Conservation (phyloP, 179 eudicot species). For the Drosera spatulata region DNA sequence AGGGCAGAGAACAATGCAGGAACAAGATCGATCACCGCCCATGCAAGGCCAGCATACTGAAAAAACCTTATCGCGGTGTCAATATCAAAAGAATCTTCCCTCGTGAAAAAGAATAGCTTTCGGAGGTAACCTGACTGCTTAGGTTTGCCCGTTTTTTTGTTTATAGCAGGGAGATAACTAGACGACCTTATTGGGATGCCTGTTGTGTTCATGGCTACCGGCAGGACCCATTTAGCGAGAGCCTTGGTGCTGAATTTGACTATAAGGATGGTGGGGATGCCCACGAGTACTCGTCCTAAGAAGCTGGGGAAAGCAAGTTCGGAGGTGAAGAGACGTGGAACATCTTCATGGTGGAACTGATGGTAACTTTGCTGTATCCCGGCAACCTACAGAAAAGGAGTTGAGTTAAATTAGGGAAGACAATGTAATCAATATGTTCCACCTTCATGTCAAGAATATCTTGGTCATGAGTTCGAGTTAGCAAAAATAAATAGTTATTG, state of each 20-base stretch:
- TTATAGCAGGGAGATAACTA: slow-evolving; percentile 53
- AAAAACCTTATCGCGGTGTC: slow-evolving; percentile 87
- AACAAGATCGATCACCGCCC: slow-evolving; percentile 96
- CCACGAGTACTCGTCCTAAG: slow-evolving; percentile 57
- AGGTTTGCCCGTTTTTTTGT: slow-evolving; percentile 28
- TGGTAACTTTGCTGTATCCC: slow-evolving; percentile 82
- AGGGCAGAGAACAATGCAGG: slow-evolving; percentile 68
- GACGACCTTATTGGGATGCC: slow-evolving; percentile 75
- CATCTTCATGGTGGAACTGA: slow-evolving; percentile 75
- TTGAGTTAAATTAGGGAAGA: too few species aligned
- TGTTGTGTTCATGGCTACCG: slow-evolving; percentile 54
- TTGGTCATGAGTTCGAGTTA: too few species aligned
- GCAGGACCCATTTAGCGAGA: slow-evolving; percentile 83
- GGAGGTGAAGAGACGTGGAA: slow-evolving; percentile 57
- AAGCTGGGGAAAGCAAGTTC: slow-evolving; percentile 46
- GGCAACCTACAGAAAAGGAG: slow-evolving; percentile 35
- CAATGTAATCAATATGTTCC: too few species aligned
- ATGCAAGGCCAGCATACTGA: slow-evolving; percentile 91
- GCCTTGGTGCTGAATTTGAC: slow-evolving; percentile 94
- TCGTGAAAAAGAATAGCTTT: slow-evolving; percentile 44
- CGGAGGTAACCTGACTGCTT: slow-evolving; percentile 54
- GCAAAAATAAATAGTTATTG: too few species aligned
- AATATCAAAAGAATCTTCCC: slow-evolving; percentile 62
- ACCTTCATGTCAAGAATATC: too few species aligned
- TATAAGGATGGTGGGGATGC: slow-evolving; percentile 79